Evolutionary conservation across 2,329 filamentous ascomycete genomes (phyloP), one percentile per base, ranked within the genome.

Genomic region (Colletotrichum brevisporum): DNA sequence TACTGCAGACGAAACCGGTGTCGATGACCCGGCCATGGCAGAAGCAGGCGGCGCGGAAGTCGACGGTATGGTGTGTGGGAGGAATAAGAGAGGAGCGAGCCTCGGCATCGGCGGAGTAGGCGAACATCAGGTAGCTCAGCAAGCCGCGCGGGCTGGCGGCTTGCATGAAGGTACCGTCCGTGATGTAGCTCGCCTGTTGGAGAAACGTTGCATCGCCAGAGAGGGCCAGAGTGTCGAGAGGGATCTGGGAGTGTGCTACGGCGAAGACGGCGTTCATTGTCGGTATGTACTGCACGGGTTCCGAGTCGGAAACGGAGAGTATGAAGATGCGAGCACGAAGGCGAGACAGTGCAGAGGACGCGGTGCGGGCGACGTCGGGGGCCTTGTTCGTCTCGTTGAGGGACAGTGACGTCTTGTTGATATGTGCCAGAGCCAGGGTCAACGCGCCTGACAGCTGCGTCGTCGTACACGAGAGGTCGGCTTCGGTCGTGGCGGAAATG

Each of bases 201-300:
- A 99, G 85, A 79, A 99, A 97, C 12, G 97, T 95, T 0, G 95
- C 94, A 74, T 94, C 90, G 24, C 94, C 94, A 50, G 92, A 90
- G 13, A 99, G 86, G 73, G 97, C 92, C 70, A 97, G 88, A 41
- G 97, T 95, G 79, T 99, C 96, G 75, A 99, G 94, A 26, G 95
- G 93, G 72, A 99, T 94, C 74, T 90, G 89, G 63, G 94, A 88
- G 72, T 95, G 91, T 76, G 97, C 93, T 68, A 95, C 96, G 2
- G 96, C 96, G 81, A 99, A 99, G 70, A 98, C 97, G 75, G 92
- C 90, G 82, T 99, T 99, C 96, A 99, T 99, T 74, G 97, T 96
- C 0, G 95, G 92, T 64, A 99, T 99, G 83, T 99, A 99, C 80
- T 98, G 92, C 5, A 94, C 90, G 0, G 97, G 89, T 75, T 95